Percentiles rank a stretch among this genome's conserved stretches.
These are phyloP conservation scores for Teratosphaeriaceae sp. DNA, from an alignment of 2,329 filamentous ascomycete species.

Conservation along the genomic window DNA sequence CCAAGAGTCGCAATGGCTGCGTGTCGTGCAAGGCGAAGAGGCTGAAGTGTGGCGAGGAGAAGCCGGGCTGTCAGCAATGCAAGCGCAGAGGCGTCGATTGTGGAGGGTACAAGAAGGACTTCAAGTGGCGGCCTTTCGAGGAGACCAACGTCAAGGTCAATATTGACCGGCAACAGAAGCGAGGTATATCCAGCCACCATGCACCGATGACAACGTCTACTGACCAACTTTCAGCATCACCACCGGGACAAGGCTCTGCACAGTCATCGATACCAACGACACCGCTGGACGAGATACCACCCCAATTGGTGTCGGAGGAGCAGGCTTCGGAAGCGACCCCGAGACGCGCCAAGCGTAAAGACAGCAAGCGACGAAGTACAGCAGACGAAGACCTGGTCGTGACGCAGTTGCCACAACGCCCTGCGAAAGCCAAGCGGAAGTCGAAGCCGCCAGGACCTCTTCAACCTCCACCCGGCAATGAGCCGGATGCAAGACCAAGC, in stretches of 20 bases:
- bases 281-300: slow-evolving; percentile 10
- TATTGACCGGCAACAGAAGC: slow-evolving; percentile 40
- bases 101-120: slow-evolving; percentile 68
- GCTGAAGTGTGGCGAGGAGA: slow-evolving; percentile 67
- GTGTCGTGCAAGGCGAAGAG: slow-evolving; percentile 67
- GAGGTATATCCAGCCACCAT: slow-evolving; percentile 28
- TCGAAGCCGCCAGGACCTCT: background rate
- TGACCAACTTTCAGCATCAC: slow-evolving; percentile 9
- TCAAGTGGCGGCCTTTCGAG: slow-evolving; percentile 67
- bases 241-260: slow-evolving; percentile 13
- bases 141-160: slow-evolving; percentile 51
- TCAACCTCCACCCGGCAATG: background rate
- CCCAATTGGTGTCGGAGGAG: slow-evolving; percentile 1
- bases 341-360: slow-evolving; percentile 3
- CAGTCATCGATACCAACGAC: slow-evolving; percentile 14
- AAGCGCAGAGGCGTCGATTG: slow-evolving; percentile 58
- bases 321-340: background rate
- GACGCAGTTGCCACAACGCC: slow-evolving; percentile 6
- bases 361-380: slow-evolving; percentile 11
- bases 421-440: slow-evolving; percentile 13
- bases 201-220: background rate
- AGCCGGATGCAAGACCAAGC: too few species aligned
- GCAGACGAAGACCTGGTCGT: slow-evolving; percentile 4
- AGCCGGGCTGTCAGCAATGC: slow-evolving; percentile 62
- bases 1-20: slow-evolving; percentile 70